Percentiles rank a stretch among this genome's conserved stretches.
phyloP scores from a whole-genome alignment of 2,329 filamentous ascomycete species.

The Cyphellophora europaea region DNA sequence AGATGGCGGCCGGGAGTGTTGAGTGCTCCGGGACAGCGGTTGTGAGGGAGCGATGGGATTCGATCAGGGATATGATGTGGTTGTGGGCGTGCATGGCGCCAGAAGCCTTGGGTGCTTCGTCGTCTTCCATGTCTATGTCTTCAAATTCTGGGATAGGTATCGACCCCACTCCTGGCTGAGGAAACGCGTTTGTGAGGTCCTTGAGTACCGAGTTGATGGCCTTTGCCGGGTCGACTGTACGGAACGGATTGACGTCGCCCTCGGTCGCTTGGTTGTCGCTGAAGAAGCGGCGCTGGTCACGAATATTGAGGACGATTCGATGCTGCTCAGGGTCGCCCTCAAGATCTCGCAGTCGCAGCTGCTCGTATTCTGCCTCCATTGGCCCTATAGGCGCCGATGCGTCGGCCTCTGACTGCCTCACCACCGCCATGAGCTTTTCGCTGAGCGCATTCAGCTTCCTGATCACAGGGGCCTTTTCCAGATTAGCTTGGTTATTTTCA shows the following conservation, averaged over 20 bases:
- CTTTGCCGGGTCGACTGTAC: constrained; percentile 13
- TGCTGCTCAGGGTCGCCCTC: constrained; percentile 64
- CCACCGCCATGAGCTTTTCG: constrained; percentile 85
- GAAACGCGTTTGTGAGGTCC: constrained; percentile 12
- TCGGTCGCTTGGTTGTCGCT: constrained; percentile 36
- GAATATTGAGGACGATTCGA: constrained; percentile 75
- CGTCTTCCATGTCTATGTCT: constrained; percentile 29
- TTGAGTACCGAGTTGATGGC: constrained; percentile 13
- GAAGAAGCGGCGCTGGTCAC: constrained; percentile 78
- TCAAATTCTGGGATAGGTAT: constrained; percentile 15
- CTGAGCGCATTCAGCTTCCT: constrained; percentile 82
- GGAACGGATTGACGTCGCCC: constrained; percentile 24
- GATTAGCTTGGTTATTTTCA: constrained; percentile 72
- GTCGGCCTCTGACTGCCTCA: constrained; percentile 67
- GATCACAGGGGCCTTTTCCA: constrained; percentile 77
- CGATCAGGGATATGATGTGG: constrained; percentile 50
- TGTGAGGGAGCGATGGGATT: constrained; percentile 44
- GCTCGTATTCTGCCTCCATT: constrained; percentile 64
- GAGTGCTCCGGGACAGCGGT: constrained; percentile 30
- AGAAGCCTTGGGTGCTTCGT: constrained; percentile 46
- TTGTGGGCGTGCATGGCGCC: constrained; percentile 53
- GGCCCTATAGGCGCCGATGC: constrained; percentile 55
- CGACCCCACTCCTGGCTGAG: constrained; percentile 13
- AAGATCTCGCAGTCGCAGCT: constrained; percentile 72
- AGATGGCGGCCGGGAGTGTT: constrained; percentile 41